phyloP scores from a whole-genome alignment of 1,284 basidiomycete species.

The Phylloporus sp. region DNA sequence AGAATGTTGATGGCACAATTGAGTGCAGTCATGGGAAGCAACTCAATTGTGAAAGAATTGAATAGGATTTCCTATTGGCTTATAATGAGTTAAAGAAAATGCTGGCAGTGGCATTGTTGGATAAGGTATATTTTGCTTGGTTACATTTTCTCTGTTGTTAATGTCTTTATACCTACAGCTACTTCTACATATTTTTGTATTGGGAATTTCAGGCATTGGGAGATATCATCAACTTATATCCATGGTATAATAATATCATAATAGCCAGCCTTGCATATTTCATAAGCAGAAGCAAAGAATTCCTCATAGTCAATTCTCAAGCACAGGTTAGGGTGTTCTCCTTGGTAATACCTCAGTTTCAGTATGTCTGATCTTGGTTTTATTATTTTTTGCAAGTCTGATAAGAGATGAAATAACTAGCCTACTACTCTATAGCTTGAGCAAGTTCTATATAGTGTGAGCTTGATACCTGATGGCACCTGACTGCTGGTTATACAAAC shows the following conservation, averaged over 20 bases:
- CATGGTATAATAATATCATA: conserved; percentile 45
- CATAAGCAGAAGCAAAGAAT: conserved; percentile 50
- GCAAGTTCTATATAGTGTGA: conserved; percentile 21
- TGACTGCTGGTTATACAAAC: conserved; percentile 47
- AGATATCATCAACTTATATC: conserved; percentile 42
- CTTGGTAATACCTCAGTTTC: conserved; percentile 51
- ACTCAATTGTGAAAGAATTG: conserved; percentile 50
- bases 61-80: conserved; percentile 45
- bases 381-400: not conserved
- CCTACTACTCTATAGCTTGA: conserved; percentile 27
- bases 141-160: not conserved
- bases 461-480: conserved; percentile 55
- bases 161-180: conserved; percentile 25
- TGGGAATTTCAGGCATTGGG: conserved; percentile 43
- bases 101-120: conserved; percentile 46
- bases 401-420: conserved; percentile 4
- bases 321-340: conserved; percentile 52
- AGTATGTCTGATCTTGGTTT: conserved; percentile 38
- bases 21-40: conserved; percentile 31
- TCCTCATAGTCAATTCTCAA: conserved; percentile 49
- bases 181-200: conserved; percentile 47
- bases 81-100: conserved; percentile 55
- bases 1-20: conserved; percentile 39
- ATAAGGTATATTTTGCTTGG: conserved; percentile 38
- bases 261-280: conserved; percentile 39